Percentiles rank a stretch among this genome's conserved stretches.
phyloP scores from a whole-genome alignment of 2,329 filamentous ascomycete species.

The Arachnomyces sp. region DNA sequence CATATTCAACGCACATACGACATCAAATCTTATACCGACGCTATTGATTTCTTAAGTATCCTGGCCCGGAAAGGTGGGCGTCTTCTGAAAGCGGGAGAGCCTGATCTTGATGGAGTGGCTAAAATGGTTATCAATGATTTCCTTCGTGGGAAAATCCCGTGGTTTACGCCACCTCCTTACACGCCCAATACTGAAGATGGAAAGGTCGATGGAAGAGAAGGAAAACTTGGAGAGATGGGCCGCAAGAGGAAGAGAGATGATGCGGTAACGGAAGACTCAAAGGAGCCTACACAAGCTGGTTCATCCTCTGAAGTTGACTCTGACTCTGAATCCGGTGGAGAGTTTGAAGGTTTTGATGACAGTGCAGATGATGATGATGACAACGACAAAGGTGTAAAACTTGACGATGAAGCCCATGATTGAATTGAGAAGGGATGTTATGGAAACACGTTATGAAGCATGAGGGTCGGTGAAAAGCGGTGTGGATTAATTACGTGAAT shows the following conservation, averaged over 20 bases:
- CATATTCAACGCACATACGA: conserved; percentile 93
- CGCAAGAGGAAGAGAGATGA: conserved; percentile 67
- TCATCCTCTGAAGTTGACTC: conserved; percentile 26
- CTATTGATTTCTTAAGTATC: conserved; percentile 76
- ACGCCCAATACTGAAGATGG: conserved; percentile 42
- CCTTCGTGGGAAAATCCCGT: conserved; percentile 86
- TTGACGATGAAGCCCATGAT: conserved; percentile 5
- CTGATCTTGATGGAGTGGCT: conserved; percentile 87
- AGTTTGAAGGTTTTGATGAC: conserved; percentile 36
- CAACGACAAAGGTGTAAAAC: conserved; percentile 21
- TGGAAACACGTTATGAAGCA: background rate
- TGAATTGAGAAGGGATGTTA: background rate
- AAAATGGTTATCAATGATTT: conserved; percentile 98
- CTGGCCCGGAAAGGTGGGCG: conserved; percentile 81
- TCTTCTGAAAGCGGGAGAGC: conserved; percentile 83
- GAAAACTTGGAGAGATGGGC: conserved; percentile 74
- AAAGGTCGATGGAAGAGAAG: conserved; percentile 62
- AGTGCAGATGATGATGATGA: conserved; percentile 37
- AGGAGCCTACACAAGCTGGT: conserved; percentile 20
- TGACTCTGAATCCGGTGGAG: conserved; percentile 30
- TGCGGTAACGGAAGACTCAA: conserved; percentile 26
- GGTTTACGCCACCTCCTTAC: conserved; percentile 77
- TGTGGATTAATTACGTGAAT: too few relatives aligned
- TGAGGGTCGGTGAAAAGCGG: too few relatives aligned
- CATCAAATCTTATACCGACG: conserved; percentile 65